Evolutionary conservation across 1,139 yeast species (phyloP).

Genomic region (Geotrichum europaeum): DNA sequence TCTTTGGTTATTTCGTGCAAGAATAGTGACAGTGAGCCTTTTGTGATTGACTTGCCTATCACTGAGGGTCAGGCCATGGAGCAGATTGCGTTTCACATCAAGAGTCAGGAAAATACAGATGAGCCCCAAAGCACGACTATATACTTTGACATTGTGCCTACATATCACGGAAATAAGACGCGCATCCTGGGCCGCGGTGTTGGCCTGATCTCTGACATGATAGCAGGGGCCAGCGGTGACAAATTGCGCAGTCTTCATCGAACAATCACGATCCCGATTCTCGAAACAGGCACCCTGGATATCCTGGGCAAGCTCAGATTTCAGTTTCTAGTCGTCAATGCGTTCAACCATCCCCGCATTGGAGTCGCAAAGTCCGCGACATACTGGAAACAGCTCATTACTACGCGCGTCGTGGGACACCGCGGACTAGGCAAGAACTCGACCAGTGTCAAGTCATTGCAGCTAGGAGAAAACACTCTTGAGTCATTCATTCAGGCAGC

Average conservation of each 20-base stretch:
- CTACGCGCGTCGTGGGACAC: constrained; percentile 93
- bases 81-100: constrained; percentile 68
- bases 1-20: constrained; percentile 62
- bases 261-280: constrained; percentile 66
- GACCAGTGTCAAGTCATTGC: constrained; percentile 63
- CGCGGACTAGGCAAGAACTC: constrained; percentile 90
- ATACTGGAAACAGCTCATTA: constrained; percentile 85
- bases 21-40: constrained; percentile 52
- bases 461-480: constrained; percentile 91
- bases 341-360: constrained; percentile 71
- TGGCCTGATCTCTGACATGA: constrained; percentile 59
- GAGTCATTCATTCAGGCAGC: constrained; percentile 97
- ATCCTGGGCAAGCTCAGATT: constrained; percentile 72
- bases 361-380: constrained; percentile 66
- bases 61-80: constrained; percentile 77
- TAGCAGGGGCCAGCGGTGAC: constrained; percentile 64
- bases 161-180: constrained; percentile 55
- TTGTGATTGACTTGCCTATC: constrained; percentile 71
- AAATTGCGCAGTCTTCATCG: constrained; percentile 59
- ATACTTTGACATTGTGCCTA: constrained; percentile 87
- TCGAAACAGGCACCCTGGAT: constrained; percentile 66
- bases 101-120: constrained; percentile 33
- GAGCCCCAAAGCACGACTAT: constrained; percentile 31
- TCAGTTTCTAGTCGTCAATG: constrained; percentile 64
- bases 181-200: constrained; percentile 80